phyloP scores from a whole-genome alignment of 148 eudicot genomes.

The Simmondsia chinensis region DNA sequence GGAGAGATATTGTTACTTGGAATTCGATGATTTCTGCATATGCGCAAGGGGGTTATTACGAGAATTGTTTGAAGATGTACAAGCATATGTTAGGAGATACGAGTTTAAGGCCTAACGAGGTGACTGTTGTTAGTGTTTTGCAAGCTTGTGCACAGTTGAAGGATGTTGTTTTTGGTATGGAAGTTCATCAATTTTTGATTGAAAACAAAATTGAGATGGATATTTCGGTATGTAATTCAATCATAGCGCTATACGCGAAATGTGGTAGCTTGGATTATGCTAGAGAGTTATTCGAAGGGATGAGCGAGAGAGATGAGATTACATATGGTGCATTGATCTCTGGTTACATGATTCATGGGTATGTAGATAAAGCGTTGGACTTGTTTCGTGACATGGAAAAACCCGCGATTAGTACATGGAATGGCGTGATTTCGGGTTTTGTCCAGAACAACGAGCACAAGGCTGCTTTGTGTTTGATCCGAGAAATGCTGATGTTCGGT shows the following conservation, averaged over 20 bases:
- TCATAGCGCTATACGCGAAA: slow-evolving; percentile 53
- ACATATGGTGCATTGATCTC: slow-evolving; percentile 49
- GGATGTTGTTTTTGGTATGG: slow-evolving; percentile 52
- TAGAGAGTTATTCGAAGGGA: slow-evolving; percentile 40
- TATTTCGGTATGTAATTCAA: slow-evolving; percentile 42
- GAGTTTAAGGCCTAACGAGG: slow-evolving; percentile 26
- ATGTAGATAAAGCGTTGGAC: slow-evolving; percentile 44
- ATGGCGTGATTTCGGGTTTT: slow-evolving; percentile 46
- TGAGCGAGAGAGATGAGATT: slow-evolving; percentile 56
- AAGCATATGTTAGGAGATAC: slow-evolving; percentile 22
- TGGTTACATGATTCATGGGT: slow-evolving; percentile 60
- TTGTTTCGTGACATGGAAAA: slow-evolving; percentile 32
- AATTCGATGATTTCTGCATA: slow-evolving; percentile 62
- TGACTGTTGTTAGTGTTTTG: slow-evolving; percentile 46
- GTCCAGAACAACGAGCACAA: slow-evolving; percentile 39
- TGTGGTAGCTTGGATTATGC: slow-evolving; percentile 74
- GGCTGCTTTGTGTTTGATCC: slow-evolving; percentile 26
- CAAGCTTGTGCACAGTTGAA: slow-evolving; percentile 51
- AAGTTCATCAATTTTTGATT: slow-evolving; percentile 35
- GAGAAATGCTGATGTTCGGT: slow-evolving; percentile 32
- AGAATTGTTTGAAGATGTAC: slow-evolving; percentile 41
- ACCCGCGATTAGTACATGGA: slow-evolving; percentile 58
- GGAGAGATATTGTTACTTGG: slow-evolving; percentile 54
- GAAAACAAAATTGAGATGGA: slow-evolving; percentile 34
- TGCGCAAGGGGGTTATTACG: slow-evolving; percentile 46